phyloP scores from a whole-genome alignment of 129 eudicot genomes.

The Flaveria ramosissima region DNA sequence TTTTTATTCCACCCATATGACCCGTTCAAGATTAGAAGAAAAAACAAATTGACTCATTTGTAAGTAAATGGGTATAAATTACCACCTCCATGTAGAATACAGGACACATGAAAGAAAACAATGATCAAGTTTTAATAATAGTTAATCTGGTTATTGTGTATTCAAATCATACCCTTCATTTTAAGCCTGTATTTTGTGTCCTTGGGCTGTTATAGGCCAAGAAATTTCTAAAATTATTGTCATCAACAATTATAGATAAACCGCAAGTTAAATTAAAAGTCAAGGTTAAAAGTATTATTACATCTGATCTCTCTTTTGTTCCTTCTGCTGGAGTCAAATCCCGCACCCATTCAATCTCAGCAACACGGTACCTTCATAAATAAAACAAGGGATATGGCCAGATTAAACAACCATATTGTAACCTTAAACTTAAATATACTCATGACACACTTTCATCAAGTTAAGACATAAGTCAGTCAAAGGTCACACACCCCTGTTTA shows the following conservation, averaged over 20 bases:
- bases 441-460: neutral
- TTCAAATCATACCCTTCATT: constrained; percentile 10
- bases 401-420: neutral
- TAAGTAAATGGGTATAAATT: neutral
- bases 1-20: neutral
- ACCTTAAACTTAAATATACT: neutral
- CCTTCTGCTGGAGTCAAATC: constrained; percentile 79
- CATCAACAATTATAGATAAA: neutral
- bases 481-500: neutral
- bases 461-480: neutral
- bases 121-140: constrained; percentile 2
- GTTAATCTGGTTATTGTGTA: neutral
- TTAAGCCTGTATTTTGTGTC: constrained; percentile 1
- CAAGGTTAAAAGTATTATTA: constrained; percentile 37
- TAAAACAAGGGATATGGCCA: constrained; percentile 9
- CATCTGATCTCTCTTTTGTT: constrained; percentile 67
- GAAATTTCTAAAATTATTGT: neutral
- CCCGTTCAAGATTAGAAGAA: neutral
- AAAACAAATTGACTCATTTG: neutral
- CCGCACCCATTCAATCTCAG: constrained; percentile 87
- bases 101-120: neutral
- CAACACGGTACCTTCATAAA: constrained; percentile 81
- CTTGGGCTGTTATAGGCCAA: neutral
- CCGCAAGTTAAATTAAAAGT: constrained; percentile 9
- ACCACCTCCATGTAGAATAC: neutral